These are phyloP conservation scores for Ceratocystis destructans DNA, from an alignment of 2,329 filamentous ascomycete species.

Conservation along the genomic window DNA sequence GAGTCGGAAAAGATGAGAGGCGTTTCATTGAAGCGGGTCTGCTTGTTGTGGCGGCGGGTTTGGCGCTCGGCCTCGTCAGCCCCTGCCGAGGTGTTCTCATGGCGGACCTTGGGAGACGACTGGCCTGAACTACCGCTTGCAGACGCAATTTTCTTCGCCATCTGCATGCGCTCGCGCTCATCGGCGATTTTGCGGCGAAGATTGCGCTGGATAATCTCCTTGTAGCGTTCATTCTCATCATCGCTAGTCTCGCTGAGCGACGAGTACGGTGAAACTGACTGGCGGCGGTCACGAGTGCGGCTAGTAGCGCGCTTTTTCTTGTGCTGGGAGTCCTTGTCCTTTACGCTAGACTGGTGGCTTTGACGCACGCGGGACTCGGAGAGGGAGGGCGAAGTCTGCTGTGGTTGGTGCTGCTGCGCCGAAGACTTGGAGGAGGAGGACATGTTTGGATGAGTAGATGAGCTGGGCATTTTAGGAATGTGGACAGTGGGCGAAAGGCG, in stretches of 20 bases:
- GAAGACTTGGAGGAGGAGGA: neutral
- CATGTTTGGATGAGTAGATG: neutral
- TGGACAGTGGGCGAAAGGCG: neutral
- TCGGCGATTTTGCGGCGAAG: neutral
- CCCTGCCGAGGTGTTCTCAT: neutral
- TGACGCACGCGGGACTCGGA: neutral
- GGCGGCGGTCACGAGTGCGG: neutral
- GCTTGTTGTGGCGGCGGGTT: neutral
- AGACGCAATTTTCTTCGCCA: neutral
- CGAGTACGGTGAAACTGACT: neutral
- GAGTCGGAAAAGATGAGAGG: neutral
- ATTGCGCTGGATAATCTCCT: neutral
- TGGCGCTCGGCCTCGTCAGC: neutral
- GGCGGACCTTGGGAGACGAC: neutral
- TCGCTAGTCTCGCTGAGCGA: neutral
- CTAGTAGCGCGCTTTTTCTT: neutral
- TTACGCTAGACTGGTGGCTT: neutral
- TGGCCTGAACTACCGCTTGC: neutral
- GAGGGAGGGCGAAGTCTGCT: neutral
- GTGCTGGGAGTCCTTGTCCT: neutral
- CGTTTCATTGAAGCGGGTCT: neutral
- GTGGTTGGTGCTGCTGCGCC: neutral
- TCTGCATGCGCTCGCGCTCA: slow-evolving; percentile 3
- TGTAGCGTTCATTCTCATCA: neutral
- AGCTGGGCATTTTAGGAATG: neutral